Evolutionary conservation across 2,329 filamentous ascomycete genomes (phyloP).

Genomic region (Rhynchosporium agropyri): DNA sequence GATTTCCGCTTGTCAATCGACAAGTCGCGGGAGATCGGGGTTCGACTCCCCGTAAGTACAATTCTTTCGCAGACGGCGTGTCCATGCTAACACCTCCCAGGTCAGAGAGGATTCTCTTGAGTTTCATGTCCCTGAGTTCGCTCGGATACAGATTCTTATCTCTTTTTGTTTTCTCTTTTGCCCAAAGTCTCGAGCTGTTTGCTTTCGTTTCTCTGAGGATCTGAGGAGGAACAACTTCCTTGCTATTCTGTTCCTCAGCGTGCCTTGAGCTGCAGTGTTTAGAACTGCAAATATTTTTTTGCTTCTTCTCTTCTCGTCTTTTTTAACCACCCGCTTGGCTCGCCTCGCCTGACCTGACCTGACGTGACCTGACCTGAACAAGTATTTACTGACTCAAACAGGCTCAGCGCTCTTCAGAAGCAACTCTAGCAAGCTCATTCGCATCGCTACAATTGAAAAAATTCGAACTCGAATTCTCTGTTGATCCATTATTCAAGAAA

Average conservation of each 20-base stretch:
- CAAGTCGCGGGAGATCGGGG: conserved; percentile 21
- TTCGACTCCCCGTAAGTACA: conserved; percentile 23
- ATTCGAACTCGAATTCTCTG: conserved; percentile 93
- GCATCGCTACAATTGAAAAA: conserved; percentile 91
- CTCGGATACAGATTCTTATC: too few relatives aligned
- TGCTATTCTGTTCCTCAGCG: too few relatives aligned
- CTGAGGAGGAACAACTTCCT: too few relatives aligned
- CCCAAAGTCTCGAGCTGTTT: background rate
- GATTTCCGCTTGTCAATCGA: conserved; percentile 44
- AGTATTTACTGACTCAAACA: conserved; percentile 40
- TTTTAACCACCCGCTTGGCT: too few relatives aligned
- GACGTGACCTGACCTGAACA: background rate
- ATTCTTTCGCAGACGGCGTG: background rate
- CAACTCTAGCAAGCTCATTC: conserved; percentile 90
- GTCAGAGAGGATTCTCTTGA: background rate
- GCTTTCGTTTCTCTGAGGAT: too few relatives aligned
- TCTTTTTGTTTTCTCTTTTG: background rate
- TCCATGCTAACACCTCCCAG: background rate
- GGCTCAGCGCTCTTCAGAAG: conserved; percentile 80
- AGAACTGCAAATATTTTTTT: background rate
- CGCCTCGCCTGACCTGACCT: background rate
- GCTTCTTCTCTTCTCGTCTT: background rate
- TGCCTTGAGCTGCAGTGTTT: background rate
- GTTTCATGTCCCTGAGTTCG: background rate
- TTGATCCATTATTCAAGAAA: conserved; percentile 99